These are phyloP conservation scores for Plasmodium relictum DNA, from an alignment of 169 alveolate genomes.

Conservation along the genomic window DNA sequence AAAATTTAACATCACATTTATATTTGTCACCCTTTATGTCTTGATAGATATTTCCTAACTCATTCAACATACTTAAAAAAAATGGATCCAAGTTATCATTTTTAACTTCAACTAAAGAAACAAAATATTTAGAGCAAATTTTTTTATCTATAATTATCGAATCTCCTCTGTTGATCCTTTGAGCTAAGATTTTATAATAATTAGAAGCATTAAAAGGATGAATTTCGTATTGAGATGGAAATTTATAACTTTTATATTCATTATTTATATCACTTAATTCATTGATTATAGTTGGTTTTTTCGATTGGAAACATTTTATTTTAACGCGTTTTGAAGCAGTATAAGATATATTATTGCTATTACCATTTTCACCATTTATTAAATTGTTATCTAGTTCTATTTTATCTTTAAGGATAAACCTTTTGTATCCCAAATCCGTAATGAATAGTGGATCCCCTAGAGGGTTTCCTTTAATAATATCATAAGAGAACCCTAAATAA, in stretches of 20 bases:
- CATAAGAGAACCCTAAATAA: slow-evolving; percentile 88
- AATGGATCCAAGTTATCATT: slow-evolving; percentile 72
- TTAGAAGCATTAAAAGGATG: slow-evolving; percentile 78
- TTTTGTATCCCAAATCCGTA: slow-evolving; percentile 88
- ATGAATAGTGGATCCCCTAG: slow-evolving; percentile 87
- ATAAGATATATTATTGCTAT: slow-evolving; percentile 77
- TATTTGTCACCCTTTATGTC: slow-evolving; percentile 51
- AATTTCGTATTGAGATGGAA: slow-evolving; percentile 27
- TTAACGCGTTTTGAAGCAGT: background rate
- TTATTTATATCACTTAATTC: slow-evolving; percentile 45
- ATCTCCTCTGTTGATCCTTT: slow-evolving; percentile 78
- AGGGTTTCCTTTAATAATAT: slow-evolving; percentile 88
- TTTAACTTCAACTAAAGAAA: slow-evolving; percentile 78
- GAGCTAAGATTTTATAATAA: slow-evolving; percentile 84
- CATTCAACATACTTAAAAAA: slow-evolving; percentile 80
- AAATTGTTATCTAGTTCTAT: background rate
- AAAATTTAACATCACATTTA: slow-evolving; percentile 81
- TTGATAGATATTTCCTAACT: slow-evolving; percentile 81
- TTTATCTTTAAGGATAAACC: slow-evolving; percentile 80
- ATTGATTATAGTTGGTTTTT: slow-evolving; percentile 22
- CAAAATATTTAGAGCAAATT: slow-evolving; percentile 87
- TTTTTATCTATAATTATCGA: slow-evolving; percentile 83
- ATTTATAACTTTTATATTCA: slow-evolving; percentile 31
- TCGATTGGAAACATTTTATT: slow-evolving; percentile 13
- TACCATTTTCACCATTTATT: background rate